phyloP scores from a whole-genome alignment of 176 grass and related monocot species.

The Juncus effusus region DNA sequence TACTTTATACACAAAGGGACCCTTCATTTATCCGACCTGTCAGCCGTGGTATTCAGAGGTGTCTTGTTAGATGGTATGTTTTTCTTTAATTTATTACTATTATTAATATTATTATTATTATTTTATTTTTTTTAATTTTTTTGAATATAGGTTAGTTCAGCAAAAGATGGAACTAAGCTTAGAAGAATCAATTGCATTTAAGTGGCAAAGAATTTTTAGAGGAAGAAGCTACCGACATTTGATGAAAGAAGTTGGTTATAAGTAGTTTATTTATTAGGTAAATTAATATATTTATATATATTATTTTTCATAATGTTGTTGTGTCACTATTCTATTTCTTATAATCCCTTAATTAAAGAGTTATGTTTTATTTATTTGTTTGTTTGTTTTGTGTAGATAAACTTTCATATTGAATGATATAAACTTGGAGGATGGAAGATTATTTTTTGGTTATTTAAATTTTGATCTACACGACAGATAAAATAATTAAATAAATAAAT shows the following conservation, averaged over 20 bases:
- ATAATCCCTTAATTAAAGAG: too few relatives aligned
- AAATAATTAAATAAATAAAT: too few relatives aligned
- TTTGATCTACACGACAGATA: too few relatives aligned
- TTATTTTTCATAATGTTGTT: too few relatives aligned
- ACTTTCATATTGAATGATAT: too few relatives aligned
- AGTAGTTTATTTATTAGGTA: constrained; percentile 37
- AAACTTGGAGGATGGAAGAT: too few relatives aligned
- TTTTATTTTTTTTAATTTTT: not conserved
- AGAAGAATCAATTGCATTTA: constrained; percentile 52
- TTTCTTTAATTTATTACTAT: constrained; percentile 9
- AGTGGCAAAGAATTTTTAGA: constrained; percentile 71
- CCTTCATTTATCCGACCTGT: constrained; percentile 84
- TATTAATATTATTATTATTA: not conserved
- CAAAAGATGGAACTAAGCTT: constrained; percentile 68
- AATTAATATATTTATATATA: not conserved
- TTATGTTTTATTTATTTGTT: too few relatives aligned
- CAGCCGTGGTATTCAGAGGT: constrained; percentile 74
- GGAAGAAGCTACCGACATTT: constrained; percentile 93
- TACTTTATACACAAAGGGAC: constrained; percentile 88
- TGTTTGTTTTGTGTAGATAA: too few relatives aligned
- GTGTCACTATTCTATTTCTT: too few relatives aligned
- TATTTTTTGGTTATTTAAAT: too few relatives aligned
- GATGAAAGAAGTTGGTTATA: constrained; percentile 91
- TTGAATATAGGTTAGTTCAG: constrained; percentile 64
- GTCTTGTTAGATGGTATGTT: constrained; percentile 78